Conservation (phyloP, 169 alveolate species). For the Amoebophrya sp. region DNA sequence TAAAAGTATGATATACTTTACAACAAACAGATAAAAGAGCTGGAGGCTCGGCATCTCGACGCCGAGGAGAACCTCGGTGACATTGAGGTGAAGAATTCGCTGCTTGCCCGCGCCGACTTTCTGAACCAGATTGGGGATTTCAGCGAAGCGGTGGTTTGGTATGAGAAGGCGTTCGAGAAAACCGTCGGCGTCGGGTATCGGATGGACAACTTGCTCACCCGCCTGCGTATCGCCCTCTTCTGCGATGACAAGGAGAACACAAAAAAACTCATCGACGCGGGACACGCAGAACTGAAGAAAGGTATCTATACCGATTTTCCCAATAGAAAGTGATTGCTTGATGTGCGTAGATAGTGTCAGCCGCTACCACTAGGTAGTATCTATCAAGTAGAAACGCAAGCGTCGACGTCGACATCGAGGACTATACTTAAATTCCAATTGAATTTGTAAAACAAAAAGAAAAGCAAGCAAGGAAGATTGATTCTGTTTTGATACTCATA, state of each 20-base stretch:
- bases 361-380: neutral
- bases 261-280: slow-evolving; percentile 31
- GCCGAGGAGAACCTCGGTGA: neutral
- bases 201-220: slow-evolving; percentile 44
- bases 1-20: no score
- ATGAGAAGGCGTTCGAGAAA: slow-evolving; percentile 43
- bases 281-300: slow-evolving; percentile 60
- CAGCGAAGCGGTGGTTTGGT: slow-evolving; percentile 36
- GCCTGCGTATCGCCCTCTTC: slow-evolving; percentile 45
- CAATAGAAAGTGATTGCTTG: neutral
- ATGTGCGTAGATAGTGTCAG: neutral
- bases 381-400: no score
- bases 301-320: neutral
- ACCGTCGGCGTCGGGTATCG: slow-evolving; percentile 50
- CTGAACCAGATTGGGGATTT: neutral
- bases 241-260: slow-evolving; percentile 39
- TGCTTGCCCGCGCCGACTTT: neutral
- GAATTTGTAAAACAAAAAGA: no score
- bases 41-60: neutral
- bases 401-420: neutral
- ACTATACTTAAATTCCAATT: neutral
- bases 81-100: neutral
- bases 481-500: no score
- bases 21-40: neutral
- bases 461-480: no score